Base-by-base conservation (phyloP, 1,284 basidiomycete genomes). In the Papiliotrema laurentii region DNA sequence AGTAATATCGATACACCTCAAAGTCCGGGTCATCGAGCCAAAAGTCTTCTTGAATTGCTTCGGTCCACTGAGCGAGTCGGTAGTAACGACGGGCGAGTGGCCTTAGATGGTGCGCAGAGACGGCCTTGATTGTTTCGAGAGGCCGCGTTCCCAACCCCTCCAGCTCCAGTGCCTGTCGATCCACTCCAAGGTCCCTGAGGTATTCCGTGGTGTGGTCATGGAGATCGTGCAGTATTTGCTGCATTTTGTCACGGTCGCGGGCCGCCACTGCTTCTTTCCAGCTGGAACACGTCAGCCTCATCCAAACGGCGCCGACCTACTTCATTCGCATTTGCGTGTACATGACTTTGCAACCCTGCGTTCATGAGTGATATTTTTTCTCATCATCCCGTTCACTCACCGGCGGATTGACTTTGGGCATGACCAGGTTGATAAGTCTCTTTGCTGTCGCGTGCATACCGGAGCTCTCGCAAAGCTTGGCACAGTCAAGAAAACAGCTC, bases 41-140 rank as follows among this genome's bases (percentile, higher is more conserved):
- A 16, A 49, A 46, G 9, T 49, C 37, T 0, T 61, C 63, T 35
- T 68, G 64, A 5, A 61, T 22, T 0, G 52, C 51, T 43, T 63
- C 58, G 11, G 56, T 64, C 69, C 69, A 72, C 41, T 65, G 51
- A 0, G 58, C 63, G 3, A 70, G 47, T n/a, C 67, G 56, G 27
- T 55, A 58, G 25, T 64, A 63, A 28, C 60, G 43, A 31, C 68
- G 55, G 2, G 64, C 51, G 34, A 72, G 38, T 26, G 43, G 56
- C 18, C 49, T 51, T 35, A 45, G 36, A 10, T 50, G 31, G 5
- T 19, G 46, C 19, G 27, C 34, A 16, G 25, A 44, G 18, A 50
- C 30, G 34, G 43, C 30, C 1, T 45, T 41, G 6, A 45, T 27
- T 5, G 42, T 22, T 4, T 37, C 31, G 2, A 64, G 25, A 11